Base-by-base conservation (phyloP, 2,329 filamentous ascomycete species). In the Xylariomycetidae sp. region DNA sequence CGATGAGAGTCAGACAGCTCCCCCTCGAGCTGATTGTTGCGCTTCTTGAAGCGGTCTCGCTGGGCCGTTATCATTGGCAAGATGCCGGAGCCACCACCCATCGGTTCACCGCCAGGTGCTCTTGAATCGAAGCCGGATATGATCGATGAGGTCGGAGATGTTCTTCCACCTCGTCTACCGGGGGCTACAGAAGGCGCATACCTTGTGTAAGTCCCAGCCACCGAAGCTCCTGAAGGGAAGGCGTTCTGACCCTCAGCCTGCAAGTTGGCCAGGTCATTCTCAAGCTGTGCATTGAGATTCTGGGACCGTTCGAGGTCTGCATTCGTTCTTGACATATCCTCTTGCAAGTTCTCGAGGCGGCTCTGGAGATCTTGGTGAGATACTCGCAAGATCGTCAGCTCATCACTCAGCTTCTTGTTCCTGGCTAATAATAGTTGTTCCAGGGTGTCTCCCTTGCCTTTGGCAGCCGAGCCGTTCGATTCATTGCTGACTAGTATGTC, bases 1-100 rank as follows among this genome's bases (percentile, higher is more conserved):
- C 79, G 75, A 59, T 97, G 88, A 20, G 77, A 77, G 46, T 94
- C 88, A 5, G 88, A 88, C 8, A 97, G 70, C 54, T 97, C 90
- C 40, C 85, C 78, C 63, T 97, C 92, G 15, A 98, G 77, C 57
- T 98, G 85, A 0, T 80, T 68, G 46, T 95, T 97, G 54, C 89
- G 87, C 69, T 94, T 88, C 71, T 96, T 97, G 76, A 97, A 98
- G 32, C 92, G 87, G 63, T 98, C 92, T 41, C 92, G 83, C 63
- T 98, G 94, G 2, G 94, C 92, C 20, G 92, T 95, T 33, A 98
- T 85, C 94, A 98, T 98, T 20, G 92, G 94, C 16, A 98, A 69
- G 44, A 98, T 96, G 10, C 89, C 88, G 0, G 86, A 86, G 3
- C 87, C 86, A 34, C 85, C 72, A 19, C 84, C 85, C 35, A 82